phyloP scores from a whole-genome alignment of 805 yeast species.

The Metschnikowia reukaufii region DNA sequence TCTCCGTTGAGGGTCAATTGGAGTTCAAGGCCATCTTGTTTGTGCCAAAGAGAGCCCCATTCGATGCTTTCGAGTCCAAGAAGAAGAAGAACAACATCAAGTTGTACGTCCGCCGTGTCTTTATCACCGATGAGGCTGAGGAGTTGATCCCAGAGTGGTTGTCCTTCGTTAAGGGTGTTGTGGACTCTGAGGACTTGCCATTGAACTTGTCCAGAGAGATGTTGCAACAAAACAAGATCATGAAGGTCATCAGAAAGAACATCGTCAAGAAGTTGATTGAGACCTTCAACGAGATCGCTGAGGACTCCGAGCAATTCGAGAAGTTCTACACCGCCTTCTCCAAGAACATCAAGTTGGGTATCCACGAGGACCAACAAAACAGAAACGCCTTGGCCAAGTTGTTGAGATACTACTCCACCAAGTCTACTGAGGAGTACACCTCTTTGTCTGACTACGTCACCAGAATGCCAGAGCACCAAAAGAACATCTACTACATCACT shows the following conservation, averaged over 20 bases:
- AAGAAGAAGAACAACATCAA: conserved; percentile 99
- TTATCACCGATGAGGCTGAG: conserved; percentile 99
- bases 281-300: conserved; percentile 98
- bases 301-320: conserved; percentile 97
- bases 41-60: conserved; percentile 99
- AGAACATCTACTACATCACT: conserved; percentile 98
- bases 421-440: conserved; percentile 90
- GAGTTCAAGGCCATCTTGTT: conserved; percentile 98
- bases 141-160: conserved; percentile 99
- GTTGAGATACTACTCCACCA: conserved; percentile 95
- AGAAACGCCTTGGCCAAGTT: conserved; percentile 93
- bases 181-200: conserved; percentile 99
- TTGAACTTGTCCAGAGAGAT: conserved; percentile 99
- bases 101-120: conserved; percentile 98
- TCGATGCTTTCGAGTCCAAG: conserved; percentile 95
- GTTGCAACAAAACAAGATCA: conserved; percentile 99
- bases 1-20: conserved; percentile 99
- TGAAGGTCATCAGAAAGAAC: conserved; percentile 99
- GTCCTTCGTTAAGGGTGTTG: conserved; percentile 97
- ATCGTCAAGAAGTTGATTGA: conserved; percentile 97
- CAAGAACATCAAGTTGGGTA: conserved; percentile 97
- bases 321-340: conserved; percentile 97
- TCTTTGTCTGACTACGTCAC: conserved; percentile 96
- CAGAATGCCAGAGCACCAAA: conserved; percentile 99
- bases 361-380: conserved; percentile 99